A percentile compares a stretch with the other conserved stretches of the same genome.
Conservation (phyloP, 208 protist species). For the Trypanosoma rangeli region DNA sequence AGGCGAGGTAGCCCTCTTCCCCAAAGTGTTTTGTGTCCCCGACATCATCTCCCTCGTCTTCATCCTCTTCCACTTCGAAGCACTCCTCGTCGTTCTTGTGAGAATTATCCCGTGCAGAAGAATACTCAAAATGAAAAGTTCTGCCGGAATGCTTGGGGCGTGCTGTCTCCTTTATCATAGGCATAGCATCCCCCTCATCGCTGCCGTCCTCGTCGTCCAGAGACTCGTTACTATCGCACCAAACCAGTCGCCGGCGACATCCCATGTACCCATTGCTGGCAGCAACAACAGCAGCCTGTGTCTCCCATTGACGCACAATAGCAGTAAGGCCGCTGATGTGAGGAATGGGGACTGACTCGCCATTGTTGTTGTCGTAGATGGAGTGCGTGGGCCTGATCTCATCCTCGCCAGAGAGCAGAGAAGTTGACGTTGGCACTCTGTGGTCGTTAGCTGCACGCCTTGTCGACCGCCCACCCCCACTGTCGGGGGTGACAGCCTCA, state of each 20-base stretch:
- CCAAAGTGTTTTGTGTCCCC: slow-evolving; percentile 39
- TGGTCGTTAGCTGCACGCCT: background rate
- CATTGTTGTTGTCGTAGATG: background rate
- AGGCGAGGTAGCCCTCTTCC: slow-evolving; percentile 52
- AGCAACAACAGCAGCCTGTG: background rate
- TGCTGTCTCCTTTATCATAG: background rate
- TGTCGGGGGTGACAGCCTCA: background rate
- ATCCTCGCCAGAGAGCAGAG: background rate
- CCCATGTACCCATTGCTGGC: background rate
- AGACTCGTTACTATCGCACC: background rate
- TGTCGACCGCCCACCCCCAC: background rate
- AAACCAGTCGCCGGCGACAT: background rate
- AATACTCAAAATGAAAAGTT: background rate
- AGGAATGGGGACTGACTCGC: background rate
- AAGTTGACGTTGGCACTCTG: background rate
- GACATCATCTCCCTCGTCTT: background rate
- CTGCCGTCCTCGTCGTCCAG: slow-evolving; percentile 4
- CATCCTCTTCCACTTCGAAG: background rate
- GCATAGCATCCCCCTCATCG: background rate
- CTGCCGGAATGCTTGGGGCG: background rate
- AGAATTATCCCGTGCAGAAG: background rate
- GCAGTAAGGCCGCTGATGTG: slow-evolving; percentile 8
- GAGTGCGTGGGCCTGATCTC: background rate
- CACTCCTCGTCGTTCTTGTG: background rate
- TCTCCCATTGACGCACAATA: slow-evolving; percentile 6